These are phyloP conservation scores for Phylloporus sp. DNA, from an alignment of 768 basidiomycete species.

Conservation along the genomic window DNA sequence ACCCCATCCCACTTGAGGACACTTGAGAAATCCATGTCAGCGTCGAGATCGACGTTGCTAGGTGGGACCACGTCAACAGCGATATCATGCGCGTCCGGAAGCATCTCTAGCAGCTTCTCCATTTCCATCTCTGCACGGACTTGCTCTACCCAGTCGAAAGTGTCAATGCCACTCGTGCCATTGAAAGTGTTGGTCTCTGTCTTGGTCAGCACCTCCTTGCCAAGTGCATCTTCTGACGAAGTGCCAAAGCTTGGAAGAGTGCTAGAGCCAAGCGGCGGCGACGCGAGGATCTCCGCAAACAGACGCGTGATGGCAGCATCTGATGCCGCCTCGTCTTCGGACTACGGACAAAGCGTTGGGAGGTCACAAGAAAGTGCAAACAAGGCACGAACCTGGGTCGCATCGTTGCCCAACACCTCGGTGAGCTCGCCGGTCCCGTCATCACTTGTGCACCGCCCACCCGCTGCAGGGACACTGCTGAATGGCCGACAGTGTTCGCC, in stretches of 20 bases:
- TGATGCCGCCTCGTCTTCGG: conserved; percentile 52
- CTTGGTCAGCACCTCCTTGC: conserved; percentile 24
- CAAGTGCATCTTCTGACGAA: conserved; percentile 29
- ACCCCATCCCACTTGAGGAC: conserved; percentile 28
- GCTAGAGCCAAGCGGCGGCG: conserved; percentile 30
- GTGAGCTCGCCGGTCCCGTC: conserved; percentile 20
- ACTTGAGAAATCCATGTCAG: conserved; percentile 27
- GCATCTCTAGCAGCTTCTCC: conserved; percentile 55
- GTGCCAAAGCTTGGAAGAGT: conserved; percentile 29
- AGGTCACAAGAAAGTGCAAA: conserved; percentile 13
- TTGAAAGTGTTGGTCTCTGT: conserved; percentile 4
- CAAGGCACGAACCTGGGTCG: conserved; percentile 34
- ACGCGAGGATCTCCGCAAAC: conserved; percentile 34
- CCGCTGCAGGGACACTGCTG: conserved; percentile 89
- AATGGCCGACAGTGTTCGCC: conserved; percentile 62
- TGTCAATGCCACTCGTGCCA: conserved; percentile 14
- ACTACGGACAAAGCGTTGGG: conserved; percentile 21
- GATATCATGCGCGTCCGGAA: conserved; percentile 35
- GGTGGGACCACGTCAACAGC: conserved; percentile 20
- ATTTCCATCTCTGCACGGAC: conserved; percentile 47
- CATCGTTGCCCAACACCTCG: conserved; percentile 14
- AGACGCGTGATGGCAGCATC: conserved; percentile 30
- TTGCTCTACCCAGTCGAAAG: conserved; percentile 27
- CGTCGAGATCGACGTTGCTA: conserved; percentile 16
- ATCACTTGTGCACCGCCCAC: conserved; percentile 49